Evolutionary conservation across 495 filamentous ascomycete species (phyloP).

Genomic region (Penicillium paxilli): DNA sequence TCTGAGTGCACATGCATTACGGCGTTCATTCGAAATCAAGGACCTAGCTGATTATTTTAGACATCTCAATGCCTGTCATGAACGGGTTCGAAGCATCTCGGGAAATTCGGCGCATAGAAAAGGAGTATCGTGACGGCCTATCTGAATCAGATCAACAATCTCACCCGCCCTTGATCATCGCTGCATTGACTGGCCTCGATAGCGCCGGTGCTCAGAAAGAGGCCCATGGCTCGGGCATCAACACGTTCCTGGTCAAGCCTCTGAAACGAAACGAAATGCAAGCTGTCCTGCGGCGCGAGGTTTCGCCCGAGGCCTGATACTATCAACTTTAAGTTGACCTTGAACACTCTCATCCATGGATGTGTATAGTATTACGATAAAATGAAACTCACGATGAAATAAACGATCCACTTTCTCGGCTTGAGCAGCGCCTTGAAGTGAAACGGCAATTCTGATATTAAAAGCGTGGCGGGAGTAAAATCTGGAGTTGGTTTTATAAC

Average conservation of each 20-base stretch:
- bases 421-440: too few relatives aligned
- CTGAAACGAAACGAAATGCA: slow-evolving; percentile 27
- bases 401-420: too few relatives aligned
- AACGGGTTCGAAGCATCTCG: slow-evolving; percentile 80
- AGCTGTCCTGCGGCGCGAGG: slow-evolving; percentile 1
- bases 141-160: not conserved
- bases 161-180: slow-evolving; percentile 21
- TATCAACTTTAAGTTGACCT: too few relatives aligned
- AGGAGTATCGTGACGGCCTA: slow-evolving; percentile 31
- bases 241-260: slow-evolving; percentile 42
- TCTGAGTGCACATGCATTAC: not conserved
- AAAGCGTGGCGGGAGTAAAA: too few relatives aligned
- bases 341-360: too few relatives aligned
- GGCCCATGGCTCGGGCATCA: slow-evolving; percentile 37
- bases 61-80: slow-evolving; percentile 84
- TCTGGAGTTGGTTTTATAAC: too few relatives aligned
- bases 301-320: not conserved
- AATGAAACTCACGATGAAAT: too few relatives aligned
- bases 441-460: too few relatives aligned
- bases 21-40: slow-evolving; percentile 13
- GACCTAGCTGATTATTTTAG: slow-evolving; percentile 25
- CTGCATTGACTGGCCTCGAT: slow-evolving; percentile 37
- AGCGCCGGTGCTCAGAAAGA: slow-evolving; percentile 27
- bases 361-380: too few relatives aligned
- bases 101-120: slow-evolving; percentile 63